Evolutionary conservation across 2,329 filamentous ascomycete species (phyloP).

Genomic region (Pseudocercospora vitis): DNA sequence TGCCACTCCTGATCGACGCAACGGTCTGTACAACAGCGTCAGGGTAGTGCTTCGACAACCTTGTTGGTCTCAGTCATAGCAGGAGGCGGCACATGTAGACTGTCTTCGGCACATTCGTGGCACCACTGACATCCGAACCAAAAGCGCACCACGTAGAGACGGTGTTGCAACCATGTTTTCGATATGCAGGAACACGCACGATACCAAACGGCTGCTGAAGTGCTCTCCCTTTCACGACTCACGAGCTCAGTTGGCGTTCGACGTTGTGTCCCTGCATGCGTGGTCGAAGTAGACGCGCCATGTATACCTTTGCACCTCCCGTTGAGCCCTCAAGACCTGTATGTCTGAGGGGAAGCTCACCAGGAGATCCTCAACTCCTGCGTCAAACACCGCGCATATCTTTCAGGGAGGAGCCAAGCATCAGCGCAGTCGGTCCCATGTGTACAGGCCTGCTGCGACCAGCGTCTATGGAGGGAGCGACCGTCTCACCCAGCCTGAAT

Average conservation of each 20-base stretch:
- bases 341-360: no score
- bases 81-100: not conserved
- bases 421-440: no score
- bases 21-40: not conserved
- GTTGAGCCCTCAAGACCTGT: no score
- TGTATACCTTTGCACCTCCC: not conserved
- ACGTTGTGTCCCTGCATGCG: not conserved
- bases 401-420: no score
- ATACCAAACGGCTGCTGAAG: not conserved
- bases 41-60: not conserved
- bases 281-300: not conserved
- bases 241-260: no score
- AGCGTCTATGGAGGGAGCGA: no score
- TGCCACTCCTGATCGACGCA: conserved; percentile 1
- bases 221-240: no score
- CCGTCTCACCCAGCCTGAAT: no score
- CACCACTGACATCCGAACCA: not conserved
- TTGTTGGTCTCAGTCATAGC: not conserved
- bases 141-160: not conserved
- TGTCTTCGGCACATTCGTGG: not conserved
- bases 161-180: not conserved
- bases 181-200: not conserved
- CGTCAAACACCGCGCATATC: no score
- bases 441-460: no score
- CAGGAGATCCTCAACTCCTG: no score